phyloP scores from a whole-genome alignment of 192 early-diverging fungal genomes.

The Phycomyces blakesleeanus region DNA sequence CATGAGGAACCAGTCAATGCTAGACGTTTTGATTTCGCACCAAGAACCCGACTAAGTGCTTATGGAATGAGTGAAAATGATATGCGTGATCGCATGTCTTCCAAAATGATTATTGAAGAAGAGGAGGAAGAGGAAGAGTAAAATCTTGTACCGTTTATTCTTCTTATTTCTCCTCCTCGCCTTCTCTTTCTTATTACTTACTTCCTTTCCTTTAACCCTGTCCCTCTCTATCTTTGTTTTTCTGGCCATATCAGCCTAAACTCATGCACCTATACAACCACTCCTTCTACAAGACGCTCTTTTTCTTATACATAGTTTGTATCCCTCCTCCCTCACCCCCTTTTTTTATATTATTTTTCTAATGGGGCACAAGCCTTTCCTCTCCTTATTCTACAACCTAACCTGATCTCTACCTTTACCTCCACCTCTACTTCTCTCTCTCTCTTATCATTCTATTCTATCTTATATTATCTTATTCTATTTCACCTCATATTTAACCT shows the following conservation, averaged over 20 bases:
- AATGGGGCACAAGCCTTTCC: too few relatives aligned
- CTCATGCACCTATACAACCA: conserved; percentile 33
- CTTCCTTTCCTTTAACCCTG: neutral
- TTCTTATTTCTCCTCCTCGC: neutral
- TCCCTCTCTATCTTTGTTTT: neutral
- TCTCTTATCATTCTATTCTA: too few relatives aligned
- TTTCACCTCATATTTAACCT: too few relatives aligned
- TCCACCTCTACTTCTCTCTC: too few relatives aligned
- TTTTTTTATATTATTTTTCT: too few relatives aligned
- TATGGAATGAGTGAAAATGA: conserved; percentile 24
- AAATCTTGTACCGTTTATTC: conserved; percentile 4
- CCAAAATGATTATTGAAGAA: conserved; percentile 32
- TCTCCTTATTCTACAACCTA: too few relatives aligned
- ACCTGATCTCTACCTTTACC: too few relatives aligned
- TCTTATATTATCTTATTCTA: too few relatives aligned
- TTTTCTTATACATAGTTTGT: conserved; percentile 24
- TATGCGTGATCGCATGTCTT: conserved; percentile 3
- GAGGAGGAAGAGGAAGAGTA: conserved; percentile 38
- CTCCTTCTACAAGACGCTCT: conserved; percentile 20
- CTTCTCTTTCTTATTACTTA: neutral
- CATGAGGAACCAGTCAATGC: conserved; percentile 10
- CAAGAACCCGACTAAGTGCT: conserved; percentile 24
- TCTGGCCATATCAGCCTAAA: neutral
- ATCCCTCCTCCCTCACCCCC: too few relatives aligned
- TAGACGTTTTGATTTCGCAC: conserved; percentile 23